These are phyloP conservation scores for Zizania latifolia DNA, from an alignment of 176 grass and related monocot species.

Conservation along the genomic window DNA sequence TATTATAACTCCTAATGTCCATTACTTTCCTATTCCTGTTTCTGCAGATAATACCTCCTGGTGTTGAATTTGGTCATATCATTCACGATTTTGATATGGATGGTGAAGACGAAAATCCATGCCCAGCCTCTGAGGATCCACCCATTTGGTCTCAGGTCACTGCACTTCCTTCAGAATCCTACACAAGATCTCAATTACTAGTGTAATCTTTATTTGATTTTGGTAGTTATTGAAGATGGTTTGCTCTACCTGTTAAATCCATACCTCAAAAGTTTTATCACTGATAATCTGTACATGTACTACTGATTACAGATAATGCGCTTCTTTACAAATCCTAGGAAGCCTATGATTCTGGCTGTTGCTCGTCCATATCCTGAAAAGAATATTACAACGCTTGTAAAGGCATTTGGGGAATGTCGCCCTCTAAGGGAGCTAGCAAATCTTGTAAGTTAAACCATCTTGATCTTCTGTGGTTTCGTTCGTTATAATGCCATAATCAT, in stretches of 20 bases:
- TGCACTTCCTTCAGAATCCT: not conserved
- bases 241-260: not conserved
- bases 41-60: constrained; percentile 66
- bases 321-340: constrained; percentile 81
- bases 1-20: not conserved
- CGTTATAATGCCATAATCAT: not conserved
- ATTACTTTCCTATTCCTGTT: not conserved
- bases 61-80: constrained; percentile 71
- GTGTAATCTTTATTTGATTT: not conserved
- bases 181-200: not conserved
- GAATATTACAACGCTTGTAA: constrained; percentile 69
- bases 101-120: constrained; percentile 57
- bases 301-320: constrained; percentile 66
- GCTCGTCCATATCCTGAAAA: constrained; percentile 73
- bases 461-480: constrained; percentile 10
- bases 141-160: constrained; percentile 73
- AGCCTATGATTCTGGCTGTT: constrained; percentile 80
- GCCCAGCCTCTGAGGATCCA: constrained; percentile 53
- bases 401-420: constrained; percentile 78
- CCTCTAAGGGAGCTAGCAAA: constrained; percentile 72
- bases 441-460: constrained; percentile 42
- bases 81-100: constrained; percentile 65
- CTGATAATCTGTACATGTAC: constrained; percentile 18
- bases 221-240: not conserved
- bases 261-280: constrained; percentile 6